phyloP scores from a whole-genome alignment of 164 flowering plant species.

The Taxillus chinensis region DNA sequence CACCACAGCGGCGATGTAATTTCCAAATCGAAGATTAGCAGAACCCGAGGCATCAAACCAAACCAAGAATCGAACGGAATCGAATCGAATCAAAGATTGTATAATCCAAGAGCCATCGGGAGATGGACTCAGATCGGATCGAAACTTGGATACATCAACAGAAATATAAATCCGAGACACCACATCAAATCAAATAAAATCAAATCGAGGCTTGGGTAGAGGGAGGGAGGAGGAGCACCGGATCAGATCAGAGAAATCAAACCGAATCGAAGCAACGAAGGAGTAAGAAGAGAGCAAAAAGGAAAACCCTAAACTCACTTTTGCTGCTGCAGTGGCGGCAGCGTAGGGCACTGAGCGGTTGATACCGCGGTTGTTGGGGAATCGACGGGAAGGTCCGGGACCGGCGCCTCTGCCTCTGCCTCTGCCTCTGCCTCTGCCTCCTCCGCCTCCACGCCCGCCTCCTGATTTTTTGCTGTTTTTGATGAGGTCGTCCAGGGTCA shows the following conservation, averaged over 20 bases:
- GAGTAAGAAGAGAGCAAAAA: neutral
- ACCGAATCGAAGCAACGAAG: neutral
- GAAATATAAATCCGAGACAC: neutral
- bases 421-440: conserved; percentile 19
- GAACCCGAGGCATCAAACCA: too few relatives aligned
- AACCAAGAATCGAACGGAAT: neutral
- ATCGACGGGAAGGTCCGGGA: conserved; percentile 69
- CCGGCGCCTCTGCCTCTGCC: conserved; percentile 12
- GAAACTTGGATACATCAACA: too few relatives aligned
- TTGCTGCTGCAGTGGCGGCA: conserved; percentile 36
- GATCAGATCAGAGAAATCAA: neutral
- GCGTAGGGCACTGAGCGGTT: conserved; percentile 61
- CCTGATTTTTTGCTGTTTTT: conserved; percentile 62
- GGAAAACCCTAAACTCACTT: conserved; percentile 28
- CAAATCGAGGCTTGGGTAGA: neutral
- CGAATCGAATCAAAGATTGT: neutral
- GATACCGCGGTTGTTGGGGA: conserved; percentile 39
- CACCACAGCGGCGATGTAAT: too few relatives aligned
- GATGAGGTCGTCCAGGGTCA: conserved; percentile 86
- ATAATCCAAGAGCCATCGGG: too few relatives aligned
- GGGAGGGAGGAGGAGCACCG: neutral
- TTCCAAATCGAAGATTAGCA: too few relatives aligned
- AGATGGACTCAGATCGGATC: too few relatives aligned
- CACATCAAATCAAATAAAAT: neutral
- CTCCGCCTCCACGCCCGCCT: conserved; percentile 26